These are phyloP conservation scores for Orychophragmus violaceus DNA, from an alignment of 345 rosid genomes.

Conservation along the genomic window DNA sequence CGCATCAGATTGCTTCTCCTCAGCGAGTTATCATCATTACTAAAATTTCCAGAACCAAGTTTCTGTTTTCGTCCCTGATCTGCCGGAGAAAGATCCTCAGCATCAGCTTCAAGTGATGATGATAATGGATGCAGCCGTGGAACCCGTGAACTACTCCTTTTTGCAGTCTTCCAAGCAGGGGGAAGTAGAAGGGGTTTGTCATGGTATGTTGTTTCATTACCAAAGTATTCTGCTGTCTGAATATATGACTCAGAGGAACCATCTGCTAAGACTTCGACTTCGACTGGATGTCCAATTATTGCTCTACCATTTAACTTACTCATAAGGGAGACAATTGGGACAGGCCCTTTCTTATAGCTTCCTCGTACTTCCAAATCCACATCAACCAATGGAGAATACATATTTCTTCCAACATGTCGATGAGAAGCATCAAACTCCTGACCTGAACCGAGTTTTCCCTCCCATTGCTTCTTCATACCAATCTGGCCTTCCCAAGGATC, in stretches of 20 bases:
- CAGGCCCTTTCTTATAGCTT: conserved; percentile 64
- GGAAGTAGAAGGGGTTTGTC: conserved; percentile 48
- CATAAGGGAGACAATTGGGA: conserved; percentile 75
- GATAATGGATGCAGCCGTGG: conserved; percentile 55
- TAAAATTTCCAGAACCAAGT: conserved; percentile 29
- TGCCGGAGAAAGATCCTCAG: conserved; percentile 30
- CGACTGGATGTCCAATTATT: conserved; percentile 87
- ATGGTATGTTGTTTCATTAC: conserved; percentile 43
- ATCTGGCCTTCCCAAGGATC: conserved; percentile 45
- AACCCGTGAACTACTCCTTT: conserved; percentile 73
- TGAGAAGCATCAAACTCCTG: conserved; percentile 35
- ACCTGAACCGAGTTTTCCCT: conserved; percentile 31
- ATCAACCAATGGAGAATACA: conserved; percentile 51
- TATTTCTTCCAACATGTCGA: conserved; percentile 38
- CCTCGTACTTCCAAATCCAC: conserved; percentile 89
- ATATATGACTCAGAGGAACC: conserved; percentile 58
- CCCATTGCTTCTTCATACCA: conserved; percentile 37
- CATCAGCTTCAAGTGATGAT: conserved; percentile 41
- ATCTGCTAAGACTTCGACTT: conserved; percentile 63
- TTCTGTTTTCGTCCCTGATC: conserved; percentile 48
- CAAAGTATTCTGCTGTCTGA: conserved; percentile 35
- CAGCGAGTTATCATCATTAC: conserved; percentile 36
- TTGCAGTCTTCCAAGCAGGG: conserved; percentile 90
- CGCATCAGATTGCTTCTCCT: conserved; percentile 40
- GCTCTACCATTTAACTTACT: conserved; percentile 85